Evolutionary conservation across 2,329 filamentous ascomycete genomes (phyloP).

Genomic region (Verticillium klebahnii): DNA sequence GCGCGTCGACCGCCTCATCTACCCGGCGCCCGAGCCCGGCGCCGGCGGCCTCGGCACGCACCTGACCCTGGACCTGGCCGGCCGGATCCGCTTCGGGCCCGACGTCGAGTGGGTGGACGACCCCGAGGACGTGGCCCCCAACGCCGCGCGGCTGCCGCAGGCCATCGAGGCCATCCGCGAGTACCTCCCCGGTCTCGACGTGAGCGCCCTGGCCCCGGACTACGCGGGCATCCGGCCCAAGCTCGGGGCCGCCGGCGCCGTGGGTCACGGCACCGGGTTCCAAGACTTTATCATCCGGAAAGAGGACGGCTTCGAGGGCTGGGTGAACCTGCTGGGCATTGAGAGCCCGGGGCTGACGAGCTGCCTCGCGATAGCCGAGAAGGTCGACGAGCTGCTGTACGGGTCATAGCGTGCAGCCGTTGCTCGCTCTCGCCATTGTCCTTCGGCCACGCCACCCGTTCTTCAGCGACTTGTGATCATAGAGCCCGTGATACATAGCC

Average conservation of each 20-base stretch:
- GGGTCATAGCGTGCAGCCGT: slow-evolving; percentile 11
- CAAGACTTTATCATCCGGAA: slow-evolving; percentile 77
- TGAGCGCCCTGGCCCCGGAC: slow-evolving; percentile 64
- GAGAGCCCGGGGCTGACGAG: slow-evolving; percentile 92
- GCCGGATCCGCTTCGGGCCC: slow-evolving; percentile 84
- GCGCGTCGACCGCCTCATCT: slow-evolving; percentile 67
- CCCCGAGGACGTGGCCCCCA: slow-evolving; percentile 66
- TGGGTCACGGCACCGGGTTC: slow-evolving; percentile 63
- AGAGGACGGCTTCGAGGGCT: slow-evolving; percentile 75
- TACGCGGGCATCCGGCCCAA: slow-evolving; percentile 94
- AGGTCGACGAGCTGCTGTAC: slow-evolving; percentile 55
- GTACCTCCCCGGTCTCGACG: slow-evolving; percentile 74
- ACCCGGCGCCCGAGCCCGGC: slow-evolving; percentile 80
- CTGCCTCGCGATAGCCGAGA: slow-evolving; percentile 77
- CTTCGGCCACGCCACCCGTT: too few relatives aligned
- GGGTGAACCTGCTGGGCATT: slow-evolving; percentile 87
- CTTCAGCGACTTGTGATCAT: too few relatives aligned
- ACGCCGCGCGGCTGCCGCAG: slow-evolving; percentile 53
- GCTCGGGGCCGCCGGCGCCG: slow-evolving; percentile 55
- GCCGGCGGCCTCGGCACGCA: slow-evolving; percentile 86
- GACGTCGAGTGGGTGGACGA: slow-evolving; percentile 89
- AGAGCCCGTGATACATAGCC: too few relatives aligned
- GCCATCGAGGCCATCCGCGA: slow-evolving; percentile 71
- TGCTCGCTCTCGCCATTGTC: too few relatives aligned
- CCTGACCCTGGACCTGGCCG: slow-evolving; percentile 82